A percentile compares a stretch with the other conserved stretches of the same genome.
Evolutionary conservation across 352 stramenopile genomes (phyloP).

Genomic region (Globisporangium alternatum): DNA sequence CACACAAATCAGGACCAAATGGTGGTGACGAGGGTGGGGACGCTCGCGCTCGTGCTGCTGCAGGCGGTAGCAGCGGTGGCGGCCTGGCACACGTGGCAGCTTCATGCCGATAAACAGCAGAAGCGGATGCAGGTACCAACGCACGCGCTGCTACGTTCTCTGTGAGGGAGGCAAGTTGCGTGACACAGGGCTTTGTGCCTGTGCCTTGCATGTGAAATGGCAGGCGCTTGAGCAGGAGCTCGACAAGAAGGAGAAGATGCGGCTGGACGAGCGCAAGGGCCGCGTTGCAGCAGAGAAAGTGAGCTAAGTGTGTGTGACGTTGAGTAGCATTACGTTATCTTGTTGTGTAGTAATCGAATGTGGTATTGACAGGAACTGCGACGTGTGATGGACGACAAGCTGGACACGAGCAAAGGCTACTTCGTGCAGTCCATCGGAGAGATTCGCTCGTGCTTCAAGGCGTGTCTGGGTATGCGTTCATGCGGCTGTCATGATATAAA

Average conservation of each 20-base stretch:
- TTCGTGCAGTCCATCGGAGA: constrained; percentile 78
- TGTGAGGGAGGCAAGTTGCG: background rate
- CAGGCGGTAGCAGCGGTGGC: constrained; percentile 2
- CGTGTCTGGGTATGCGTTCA: constrained; percentile 38
- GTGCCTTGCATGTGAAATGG: background rate
- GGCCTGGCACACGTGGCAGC: constrained; percentile 3
- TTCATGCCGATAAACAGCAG: background rate
- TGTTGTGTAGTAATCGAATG: background rate
- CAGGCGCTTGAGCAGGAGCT: constrained; percentile 37
- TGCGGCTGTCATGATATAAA: no score
- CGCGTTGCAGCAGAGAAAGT: constrained; percentile 70
- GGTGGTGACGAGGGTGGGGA: background rate
- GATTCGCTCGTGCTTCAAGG: constrained; percentile 77
- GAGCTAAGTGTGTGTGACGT: background rate
- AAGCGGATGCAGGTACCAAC: background rate
- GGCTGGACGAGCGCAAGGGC: constrained; percentile 55
- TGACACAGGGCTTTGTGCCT: background rate
- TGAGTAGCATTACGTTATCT: background rate
- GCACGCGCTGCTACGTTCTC: background rate
- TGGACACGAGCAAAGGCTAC: constrained; percentile 71
- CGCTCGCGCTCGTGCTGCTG: constrained; percentile 15
- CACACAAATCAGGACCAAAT: background rate
- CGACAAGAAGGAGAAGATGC: constrained; percentile 50
- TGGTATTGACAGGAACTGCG: constrained; percentile 47
- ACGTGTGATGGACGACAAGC: constrained; percentile 67